These are phyloP conservation scores for Lagenidium giganteum DNA, from an alignment of 352 stramenopile species.

Conservation along the genomic window DNA sequence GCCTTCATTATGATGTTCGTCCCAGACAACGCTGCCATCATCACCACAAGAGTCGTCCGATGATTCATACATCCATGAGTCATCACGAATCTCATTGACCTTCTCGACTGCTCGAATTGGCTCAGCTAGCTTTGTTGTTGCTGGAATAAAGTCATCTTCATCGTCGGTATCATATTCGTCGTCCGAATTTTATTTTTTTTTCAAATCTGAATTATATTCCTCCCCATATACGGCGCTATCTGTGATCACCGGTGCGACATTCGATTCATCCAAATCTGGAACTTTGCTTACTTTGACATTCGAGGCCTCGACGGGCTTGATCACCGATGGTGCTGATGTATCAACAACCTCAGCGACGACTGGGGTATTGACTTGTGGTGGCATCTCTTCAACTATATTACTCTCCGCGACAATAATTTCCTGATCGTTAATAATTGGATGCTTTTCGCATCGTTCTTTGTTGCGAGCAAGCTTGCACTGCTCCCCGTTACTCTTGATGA, in stretches of 20 bases:
- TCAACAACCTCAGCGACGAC: conserved; percentile 17
- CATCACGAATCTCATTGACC: conserved; percentile 3
- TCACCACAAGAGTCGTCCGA: conserved; percentile 14
- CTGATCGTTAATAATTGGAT: conserved; percentile 11
- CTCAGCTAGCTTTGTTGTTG: conserved; percentile 8
- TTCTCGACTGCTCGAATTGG: conserved; percentile 9
- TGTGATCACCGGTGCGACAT: conserved; percentile 17
- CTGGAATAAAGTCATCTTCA: conserved; percentile 19
- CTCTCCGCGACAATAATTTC: conserved; percentile 10
- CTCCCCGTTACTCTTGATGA: conserved; percentile 13
- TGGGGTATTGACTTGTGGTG: conserved; percentile 15
- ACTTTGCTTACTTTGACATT: conserved; percentile 21
- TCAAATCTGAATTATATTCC: conserved; percentile 19
- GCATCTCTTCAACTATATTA: conserved; percentile 27
- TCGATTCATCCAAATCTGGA: conserved; percentile 21
- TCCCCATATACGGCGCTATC: conserved; percentile 18
- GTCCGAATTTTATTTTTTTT: conserved; percentile 21
- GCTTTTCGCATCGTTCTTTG: conserved; percentile 15
- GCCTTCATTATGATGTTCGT: conserved; percentile 7
- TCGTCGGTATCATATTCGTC: conserved; percentile 13
- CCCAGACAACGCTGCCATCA: conserved; percentile 14
- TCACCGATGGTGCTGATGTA: conserved; percentile 20
- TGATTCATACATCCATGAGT: conserved; percentile 16
- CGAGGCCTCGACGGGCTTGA: conserved; percentile 17
- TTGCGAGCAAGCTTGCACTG: conserved; percentile 16